Percentiles rank a stretch among this genome's conserved stretches.
Conservation (phyloP, 495 filamentous ascomycete species). For the Penicillium canescens region DNA sequence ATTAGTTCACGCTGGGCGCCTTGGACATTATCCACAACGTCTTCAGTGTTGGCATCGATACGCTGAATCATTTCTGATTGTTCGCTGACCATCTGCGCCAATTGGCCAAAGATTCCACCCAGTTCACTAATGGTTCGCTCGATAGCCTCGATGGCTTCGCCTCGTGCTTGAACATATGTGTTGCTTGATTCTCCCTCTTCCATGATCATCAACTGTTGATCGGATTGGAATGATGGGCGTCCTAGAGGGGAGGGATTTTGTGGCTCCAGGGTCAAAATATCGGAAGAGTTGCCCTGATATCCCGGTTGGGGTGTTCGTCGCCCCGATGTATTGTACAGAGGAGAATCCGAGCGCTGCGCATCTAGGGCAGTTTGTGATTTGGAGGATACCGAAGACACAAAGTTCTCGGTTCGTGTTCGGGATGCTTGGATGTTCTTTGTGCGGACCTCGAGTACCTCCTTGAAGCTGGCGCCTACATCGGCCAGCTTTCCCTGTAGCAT, state of each 20-base stretch:
- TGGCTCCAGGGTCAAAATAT: slow-evolving; percentile 85
- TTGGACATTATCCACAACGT: slow-evolving; percentile 95
- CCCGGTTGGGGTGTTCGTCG: slow-evolving; percentile 62
- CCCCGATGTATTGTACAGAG: slow-evolving; percentile 82
- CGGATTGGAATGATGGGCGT: slow-evolving; percentile 57
- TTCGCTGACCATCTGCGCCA: slow-evolving; percentile 97
- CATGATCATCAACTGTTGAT: slow-evolving; percentile 92
- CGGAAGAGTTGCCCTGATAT: slow-evolving; percentile 54
- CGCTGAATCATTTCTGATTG: slow-evolving; percentile 92
- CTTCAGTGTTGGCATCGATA: slow-evolving; percentile 93
- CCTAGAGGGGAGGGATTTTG: slow-evolving; percentile 56
- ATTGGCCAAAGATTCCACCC: slow-evolving; percentile 92
- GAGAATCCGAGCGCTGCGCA: slow-evolving; percentile 64
- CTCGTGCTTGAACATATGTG: slow-evolving; percentile 87
- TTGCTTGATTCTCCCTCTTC: slow-evolving; percentile 87
- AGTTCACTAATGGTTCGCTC: slow-evolving; percentile 93
- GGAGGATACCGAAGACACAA: slow-evolving; percentile 83
- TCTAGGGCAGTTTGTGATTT: slow-evolving; percentile 69
- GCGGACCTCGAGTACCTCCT: slow-evolving; percentile 92
- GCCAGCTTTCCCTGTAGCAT: slow-evolving; percentile 91
- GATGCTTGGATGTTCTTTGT: slow-evolving; percentile 99
- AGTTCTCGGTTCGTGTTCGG: slow-evolving; percentile 88
- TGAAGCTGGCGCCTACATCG: slow-evolving; percentile 93
- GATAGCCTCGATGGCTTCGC: slow-evolving; percentile 95
- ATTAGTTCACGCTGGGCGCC: slow-evolving; percentile 89